Evolutionary conservation across 441 rosid species (phyloP).

Genomic region (Flueggea neowawraea): DNA sequence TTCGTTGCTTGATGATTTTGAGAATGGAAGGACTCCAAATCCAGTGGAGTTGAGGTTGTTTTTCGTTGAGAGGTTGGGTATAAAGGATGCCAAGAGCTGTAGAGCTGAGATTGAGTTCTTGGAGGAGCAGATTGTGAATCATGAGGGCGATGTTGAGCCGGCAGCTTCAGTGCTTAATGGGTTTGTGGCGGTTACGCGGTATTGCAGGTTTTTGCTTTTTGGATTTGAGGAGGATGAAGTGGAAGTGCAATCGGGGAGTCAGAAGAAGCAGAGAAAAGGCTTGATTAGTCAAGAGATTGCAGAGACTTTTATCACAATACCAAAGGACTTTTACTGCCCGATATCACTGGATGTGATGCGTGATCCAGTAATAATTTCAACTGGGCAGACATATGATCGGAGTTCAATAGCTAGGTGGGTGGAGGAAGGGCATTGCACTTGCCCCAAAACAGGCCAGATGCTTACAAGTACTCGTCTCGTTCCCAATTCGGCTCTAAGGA

Average conservation of each 20-base stretch:
- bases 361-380: conserved; percentile 85
- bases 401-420: conserved; percentile 84
- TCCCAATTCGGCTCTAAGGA: conserved; percentile 86
- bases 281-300: conserved; percentile 70
- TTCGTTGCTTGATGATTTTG: conserved; percentile 61
- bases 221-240: conserved; percentile 65
- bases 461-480: conserved; percentile 58
- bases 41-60: conserved; percentile 37
- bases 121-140: conserved; percentile 86
- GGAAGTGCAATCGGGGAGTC: conserved; percentile 35
- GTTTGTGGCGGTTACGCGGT: conserved; percentile 70
- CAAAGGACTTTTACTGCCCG: conserved; percentile 33
- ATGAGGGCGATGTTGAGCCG: conserved; percentile 85
- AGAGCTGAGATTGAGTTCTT: conserved; percentile 73
- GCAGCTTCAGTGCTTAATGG: conserved; percentile 76
- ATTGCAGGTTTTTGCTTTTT: conserved; percentile 69
- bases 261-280: conserved; percentile 54
- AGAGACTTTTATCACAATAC: conserved; percentile 53
- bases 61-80: conserved; percentile 53
- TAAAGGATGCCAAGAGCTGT: conserved; percentile 54
- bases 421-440: conserved; percentile 81
- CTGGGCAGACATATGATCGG: conserved; percentile 92
- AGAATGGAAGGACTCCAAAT: conserved; percentile 57
- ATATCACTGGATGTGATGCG: conserved; percentile 85
- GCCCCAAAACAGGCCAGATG: conserved; percentile 88